Conservation (phyloP, 228 moss, liverwort and hornwort genomes). For the Sphagnum magellanicum region DNA sequence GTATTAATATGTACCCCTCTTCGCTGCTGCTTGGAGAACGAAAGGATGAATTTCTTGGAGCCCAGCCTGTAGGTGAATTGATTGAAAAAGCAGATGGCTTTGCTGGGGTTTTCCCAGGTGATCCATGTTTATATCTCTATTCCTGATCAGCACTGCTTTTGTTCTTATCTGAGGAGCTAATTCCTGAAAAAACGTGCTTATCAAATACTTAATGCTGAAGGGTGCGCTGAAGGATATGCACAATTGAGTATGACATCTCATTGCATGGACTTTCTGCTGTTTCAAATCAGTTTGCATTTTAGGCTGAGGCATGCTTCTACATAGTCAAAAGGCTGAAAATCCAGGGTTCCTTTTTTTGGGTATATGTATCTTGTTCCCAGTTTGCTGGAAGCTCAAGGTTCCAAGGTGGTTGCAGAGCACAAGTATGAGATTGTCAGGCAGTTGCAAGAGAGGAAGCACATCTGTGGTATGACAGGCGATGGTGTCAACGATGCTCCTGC, state of each 20-base stretch:
- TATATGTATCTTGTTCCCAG: background rate
- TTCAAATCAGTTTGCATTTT: background rate
- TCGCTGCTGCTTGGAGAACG: constrained; percentile 36
- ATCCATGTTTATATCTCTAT: background rate
- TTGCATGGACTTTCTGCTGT: background rate
- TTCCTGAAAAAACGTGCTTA: no score
- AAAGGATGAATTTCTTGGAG: constrained; percentile 14
- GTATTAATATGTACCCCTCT: constrained; percentile 62
- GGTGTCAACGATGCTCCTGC: constrained; percentile 82
- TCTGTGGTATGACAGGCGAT: constrained; percentile 73
- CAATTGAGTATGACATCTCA: background rate
- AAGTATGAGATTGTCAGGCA: constrained; percentile 61
- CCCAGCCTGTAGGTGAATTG: constrained; percentile 41
- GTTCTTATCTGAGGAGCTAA: no score
- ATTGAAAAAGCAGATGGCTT: constrained; percentile 87
- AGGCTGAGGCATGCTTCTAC: no score
- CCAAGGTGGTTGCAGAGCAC: constrained; percentile 33
- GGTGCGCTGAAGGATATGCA: no score
- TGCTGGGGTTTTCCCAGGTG: constrained; percentile 67
- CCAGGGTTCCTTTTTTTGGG: background rate
- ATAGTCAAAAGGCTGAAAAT: no score
- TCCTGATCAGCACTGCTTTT: background rate
- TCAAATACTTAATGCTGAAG: no score
- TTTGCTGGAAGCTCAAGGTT: background rate
- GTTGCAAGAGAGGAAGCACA: constrained; percentile 54